Percentiles rank a stretch among this genome's conserved stretches.
Conservation (phyloP, 1,139 yeast genomes). For the Candida sanyaensis region DNA sequence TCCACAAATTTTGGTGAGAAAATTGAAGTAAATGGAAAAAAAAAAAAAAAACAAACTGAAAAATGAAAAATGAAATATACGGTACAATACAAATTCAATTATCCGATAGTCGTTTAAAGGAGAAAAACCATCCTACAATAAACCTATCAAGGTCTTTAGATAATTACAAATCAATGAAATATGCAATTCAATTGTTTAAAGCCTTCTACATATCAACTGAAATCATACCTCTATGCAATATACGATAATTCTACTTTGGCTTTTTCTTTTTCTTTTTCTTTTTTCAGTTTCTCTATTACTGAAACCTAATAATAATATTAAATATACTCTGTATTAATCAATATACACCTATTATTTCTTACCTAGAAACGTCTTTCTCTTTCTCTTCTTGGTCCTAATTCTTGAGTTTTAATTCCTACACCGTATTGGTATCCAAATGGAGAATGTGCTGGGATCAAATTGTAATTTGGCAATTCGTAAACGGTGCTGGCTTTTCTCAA, state of each 20-base stretch:
- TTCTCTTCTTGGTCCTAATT: constrained; percentile 51
- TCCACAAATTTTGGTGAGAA: not conserved
- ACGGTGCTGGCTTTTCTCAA: constrained; percentile 39
- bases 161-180: no score
- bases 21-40: not conserved
- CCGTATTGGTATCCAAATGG: constrained; percentile 46
- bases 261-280: no score
- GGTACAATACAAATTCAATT: not conserved
- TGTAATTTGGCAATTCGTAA: constrained; percentile 32
- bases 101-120: no score
- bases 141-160: no score
- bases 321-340: not conserved
- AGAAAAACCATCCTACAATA: no score
- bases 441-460: constrained; percentile 46
- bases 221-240: no score
- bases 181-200: no score
- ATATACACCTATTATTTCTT: constrained; percentile 6
- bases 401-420: constrained; percentile 46
- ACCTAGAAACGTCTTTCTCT: constrained; percentile 43
- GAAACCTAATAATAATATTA: not conserved
- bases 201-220: no score
- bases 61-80: not conserved
- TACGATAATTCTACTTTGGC: no score
- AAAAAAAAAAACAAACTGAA: no score
- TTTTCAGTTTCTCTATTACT: no score